Evolutionary conservation across 352 stramenopile species (phyloP).

Genomic region (Phytophthora vignae): DNA sequence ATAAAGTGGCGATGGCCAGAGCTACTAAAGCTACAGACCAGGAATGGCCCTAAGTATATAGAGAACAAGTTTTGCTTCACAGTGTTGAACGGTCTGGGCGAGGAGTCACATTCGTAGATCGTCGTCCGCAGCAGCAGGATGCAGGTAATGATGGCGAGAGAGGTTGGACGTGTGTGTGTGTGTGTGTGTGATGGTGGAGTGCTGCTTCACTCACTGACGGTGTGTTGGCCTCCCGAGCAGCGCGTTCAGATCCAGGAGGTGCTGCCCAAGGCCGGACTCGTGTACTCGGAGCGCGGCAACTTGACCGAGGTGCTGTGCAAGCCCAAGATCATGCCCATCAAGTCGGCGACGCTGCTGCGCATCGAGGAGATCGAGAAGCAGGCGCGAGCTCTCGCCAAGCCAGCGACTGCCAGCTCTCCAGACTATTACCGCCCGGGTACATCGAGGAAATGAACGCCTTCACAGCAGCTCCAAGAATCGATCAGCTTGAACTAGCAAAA

Average conservation of each 20-base stretch:
- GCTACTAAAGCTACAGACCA: background rate
- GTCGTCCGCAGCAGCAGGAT: conserved; percentile 9
- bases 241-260: conserved; percentile 86
- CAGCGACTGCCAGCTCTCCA: conserved; percentile 22
- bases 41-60: conserved; percentile 17
- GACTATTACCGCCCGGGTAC: conserved; percentile 31
- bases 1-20: conserved; percentile 14
- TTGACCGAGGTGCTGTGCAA: conserved; percentile 90
- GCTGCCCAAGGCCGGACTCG: conserved; percentile 86
- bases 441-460: conserved; percentile 25
- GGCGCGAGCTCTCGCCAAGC: conserved; percentile 49
- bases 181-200: background rate
- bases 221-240: conserved; percentile 32
- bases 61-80: conserved; percentile 20
- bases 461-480: background rate
- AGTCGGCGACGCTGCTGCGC: conserved; percentile 82
- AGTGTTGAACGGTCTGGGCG: conserved; percentile 1
- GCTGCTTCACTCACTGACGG: background rate
- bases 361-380: conserved; percentile 90
- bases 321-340: conserved; percentile 92
- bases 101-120: conserved; percentile 22
- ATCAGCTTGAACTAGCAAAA: too few relatives aligned
- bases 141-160: conserved; percentile 19
- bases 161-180: too few relatives aligned
- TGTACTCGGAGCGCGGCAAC: conserved; percentile 90